A percentile compares a stretch with the other conserved stretches of the same genome.
These are phyloP conservation scores for Pulveroboletus ravenelii DNA, from an alignment of 768 basidiomycete species.

Conservation along the genomic window DNA sequence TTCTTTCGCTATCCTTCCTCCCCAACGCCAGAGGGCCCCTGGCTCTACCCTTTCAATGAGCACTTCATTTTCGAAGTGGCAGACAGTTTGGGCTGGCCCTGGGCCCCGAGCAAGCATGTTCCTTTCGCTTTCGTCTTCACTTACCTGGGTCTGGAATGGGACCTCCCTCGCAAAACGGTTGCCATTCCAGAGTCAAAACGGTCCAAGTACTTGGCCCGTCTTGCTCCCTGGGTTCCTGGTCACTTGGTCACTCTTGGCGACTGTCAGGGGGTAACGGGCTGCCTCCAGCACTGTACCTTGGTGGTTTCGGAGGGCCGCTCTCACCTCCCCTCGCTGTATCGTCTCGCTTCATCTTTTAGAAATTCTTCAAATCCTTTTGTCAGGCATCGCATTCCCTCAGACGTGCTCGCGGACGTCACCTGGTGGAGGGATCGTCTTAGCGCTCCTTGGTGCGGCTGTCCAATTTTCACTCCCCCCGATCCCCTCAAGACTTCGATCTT, in stretches of 20 bases:
- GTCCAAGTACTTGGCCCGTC: background rate
- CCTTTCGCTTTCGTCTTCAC: background rate
- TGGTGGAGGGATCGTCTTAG: background rate
- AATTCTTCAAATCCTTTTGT: background rate
- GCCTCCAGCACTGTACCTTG: background rate
- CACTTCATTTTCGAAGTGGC: background rate
- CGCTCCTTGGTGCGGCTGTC: background rate
- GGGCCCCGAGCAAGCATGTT: background rate
- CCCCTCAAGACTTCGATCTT: background rate
- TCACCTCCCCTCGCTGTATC: background rate
- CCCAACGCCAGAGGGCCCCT: no score
- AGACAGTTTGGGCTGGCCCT: background rate
- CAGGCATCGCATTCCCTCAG: background rate
- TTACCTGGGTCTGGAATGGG: background rate
- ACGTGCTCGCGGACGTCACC: accelerated
- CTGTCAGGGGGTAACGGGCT: background rate
- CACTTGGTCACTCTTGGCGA: background rate
- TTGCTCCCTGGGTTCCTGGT: background rate
- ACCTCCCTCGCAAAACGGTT: background rate
- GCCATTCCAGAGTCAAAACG: background rate
- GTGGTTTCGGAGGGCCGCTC: background rate
- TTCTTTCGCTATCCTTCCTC: no score
- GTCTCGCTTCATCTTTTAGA: background rate
- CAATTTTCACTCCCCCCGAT: accelerated
- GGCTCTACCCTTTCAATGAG: background rate